Evolutionary conservation across 805 yeast species (phyloP), one percentile per base, ranked within the genome.

Genomic region (Candida insectorum): DNA sequence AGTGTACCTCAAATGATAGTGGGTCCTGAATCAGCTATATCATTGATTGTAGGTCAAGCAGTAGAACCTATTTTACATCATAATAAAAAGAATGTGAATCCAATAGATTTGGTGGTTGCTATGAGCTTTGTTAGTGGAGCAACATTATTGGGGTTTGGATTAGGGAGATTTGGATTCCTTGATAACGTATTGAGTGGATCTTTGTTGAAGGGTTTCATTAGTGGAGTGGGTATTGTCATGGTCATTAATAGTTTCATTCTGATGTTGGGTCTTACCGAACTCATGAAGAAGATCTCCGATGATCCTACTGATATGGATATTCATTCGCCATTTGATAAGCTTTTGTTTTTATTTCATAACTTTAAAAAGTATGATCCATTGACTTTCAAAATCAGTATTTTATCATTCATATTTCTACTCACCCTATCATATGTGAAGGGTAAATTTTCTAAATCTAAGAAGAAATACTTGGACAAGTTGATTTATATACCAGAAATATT

Each of bases 401-500:
- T 61, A 1, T 34, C 41, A 15, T 43, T 43, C 31, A 11, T 28
- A 11, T 35, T 37, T n/a, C 25, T 43, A 9, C 23, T 43, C 29
- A 27, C 22, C 2, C 15, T 35, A 3, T 11, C 41, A 2, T 6
- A 34, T 6, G 60, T 64, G 35, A 62, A 60, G 44, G 47, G 67
- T 18, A 45, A 55, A 31, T 58, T 58, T 3, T 37, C 49, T 4
- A 41, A 43, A 14, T 37, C 33, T 10, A 31, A 33, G 5, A 41
- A 37, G 13, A 45, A 31, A 9, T 31, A 41, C 37, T 40, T 36
- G 34, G 39, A 66, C 23, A 58, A 65, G 37, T 69, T 77, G 8
- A 69, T 79, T 0, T 84, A 82, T 39, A 56, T 93, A 20, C 97
- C 98, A 0, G 97, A 91, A 44, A 89, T 91, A 24, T 62, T 91